Evolutionary conservation across 768 basidiomycete genomes (phyloP).

Genomic region (Mycena floridula): DNA sequence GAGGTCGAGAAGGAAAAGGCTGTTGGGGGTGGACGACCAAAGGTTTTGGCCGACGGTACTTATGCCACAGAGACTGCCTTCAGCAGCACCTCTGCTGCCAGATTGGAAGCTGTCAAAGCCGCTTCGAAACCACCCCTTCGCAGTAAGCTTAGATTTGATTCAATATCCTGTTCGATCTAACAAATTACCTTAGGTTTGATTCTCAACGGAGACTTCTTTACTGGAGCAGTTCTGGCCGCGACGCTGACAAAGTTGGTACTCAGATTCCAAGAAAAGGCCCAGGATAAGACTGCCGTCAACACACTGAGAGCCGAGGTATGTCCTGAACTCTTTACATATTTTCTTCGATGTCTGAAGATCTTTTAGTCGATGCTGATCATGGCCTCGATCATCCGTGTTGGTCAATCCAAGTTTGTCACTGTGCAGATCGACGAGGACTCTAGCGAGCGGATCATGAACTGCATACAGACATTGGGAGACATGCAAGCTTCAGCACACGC

Average conservation of each 20-base stretch:
- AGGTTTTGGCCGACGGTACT: slow-evolving; percentile 91
- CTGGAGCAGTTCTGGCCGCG: slow-evolving; percentile 83
- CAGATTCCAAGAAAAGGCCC: slow-evolving; percentile 54
- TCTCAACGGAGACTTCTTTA: slow-evolving; percentile 96
- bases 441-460: slow-evolving; percentile 92
- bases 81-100: slow-evolving; percentile 52
- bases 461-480: slow-evolving; percentile 89
- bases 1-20: slow-evolving; percentile 42
- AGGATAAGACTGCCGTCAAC: slow-evolving; percentile 48
- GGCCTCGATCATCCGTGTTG: slow-evolving; percentile 94
- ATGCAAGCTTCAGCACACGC: slow-evolving; percentile 47
- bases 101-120: slow-evolving; percentile 76
- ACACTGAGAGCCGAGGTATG: slow-evolving; percentile 79
- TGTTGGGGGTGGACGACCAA: slow-evolving; percentile 50
- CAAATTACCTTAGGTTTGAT: slow-evolving; percentile 56
- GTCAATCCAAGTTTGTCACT: slow-evolving; percentile 92
- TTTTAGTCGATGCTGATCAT: slow-evolving; percentile 91
- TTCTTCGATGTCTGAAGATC: neutral
- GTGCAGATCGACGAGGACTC: slow-evolving; percentile 99
- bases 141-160: slow-evolving; percentile 34
- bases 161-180: slow-evolving; percentile 1
- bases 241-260: slow-evolving; percentile 90
- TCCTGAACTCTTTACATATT: neutral
- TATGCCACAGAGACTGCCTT: slow-evolving; percentile 97
- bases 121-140: slow-evolving; percentile 88